Evolutionary conservation across 345 rosid genomes (phyloP).

Genomic region (Lenwebbia sp.): DNA sequence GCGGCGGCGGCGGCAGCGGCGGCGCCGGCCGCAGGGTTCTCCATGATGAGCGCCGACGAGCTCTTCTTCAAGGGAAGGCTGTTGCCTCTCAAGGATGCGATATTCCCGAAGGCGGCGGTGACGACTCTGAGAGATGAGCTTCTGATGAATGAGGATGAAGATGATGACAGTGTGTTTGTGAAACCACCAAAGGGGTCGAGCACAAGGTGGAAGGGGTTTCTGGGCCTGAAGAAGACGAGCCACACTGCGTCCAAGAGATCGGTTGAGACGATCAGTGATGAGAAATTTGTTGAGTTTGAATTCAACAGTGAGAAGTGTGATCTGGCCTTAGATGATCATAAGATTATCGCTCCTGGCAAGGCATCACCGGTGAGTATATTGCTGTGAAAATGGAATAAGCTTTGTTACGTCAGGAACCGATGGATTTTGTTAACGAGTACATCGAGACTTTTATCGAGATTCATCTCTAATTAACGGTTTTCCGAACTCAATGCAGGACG

Average conservation of each 20-base stretch:
- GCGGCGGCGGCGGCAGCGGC: no score
- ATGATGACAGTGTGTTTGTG: not conserved
- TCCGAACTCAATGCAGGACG: not conserved
- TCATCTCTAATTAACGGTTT: not conserved
- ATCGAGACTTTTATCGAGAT: not conserved
- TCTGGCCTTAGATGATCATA: not conserved
- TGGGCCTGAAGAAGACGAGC: constrained; percentile 15
- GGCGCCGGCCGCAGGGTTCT: not conserved
- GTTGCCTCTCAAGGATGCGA: not conserved
- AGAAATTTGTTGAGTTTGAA: not conserved
- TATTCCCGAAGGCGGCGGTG: not conserved
- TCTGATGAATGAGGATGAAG: constrained; percentile 1
- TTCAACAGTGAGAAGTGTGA: not conserved
- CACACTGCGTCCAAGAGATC: not conserved
- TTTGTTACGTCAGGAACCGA: not conserved
- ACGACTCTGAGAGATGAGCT: not conserved
- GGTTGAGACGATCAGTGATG: not conserved
- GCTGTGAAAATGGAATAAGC: not conserved
- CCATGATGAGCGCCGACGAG: not conserved
- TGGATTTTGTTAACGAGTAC: not conserved
- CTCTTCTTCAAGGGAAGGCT: constrained; percentile 3
- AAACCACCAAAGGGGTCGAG: constrained; percentile 15
- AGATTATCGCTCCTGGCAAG: not conserved
- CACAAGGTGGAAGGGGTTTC: constrained; percentile 19
- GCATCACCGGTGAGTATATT: not conserved